A percentile compares a stretch with the other conserved stretches of the same genome.
These are phyloP conservation scores for Arbutus unedo DNA, from an alignment of 148 eudicot species.

Conservation along the genomic window DNA sequence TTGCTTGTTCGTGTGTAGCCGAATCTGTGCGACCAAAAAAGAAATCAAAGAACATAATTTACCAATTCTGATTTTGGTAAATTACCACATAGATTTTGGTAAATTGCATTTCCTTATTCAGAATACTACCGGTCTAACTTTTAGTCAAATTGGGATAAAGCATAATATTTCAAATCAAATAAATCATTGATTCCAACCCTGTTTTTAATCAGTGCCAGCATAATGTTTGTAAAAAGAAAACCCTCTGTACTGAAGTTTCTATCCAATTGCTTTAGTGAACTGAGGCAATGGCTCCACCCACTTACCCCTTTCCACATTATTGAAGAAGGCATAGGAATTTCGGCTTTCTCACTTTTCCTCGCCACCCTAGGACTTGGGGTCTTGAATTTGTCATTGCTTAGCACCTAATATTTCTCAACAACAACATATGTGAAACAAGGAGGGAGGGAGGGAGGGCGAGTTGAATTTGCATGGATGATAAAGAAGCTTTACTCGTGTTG, in stretches of 20 bases:
- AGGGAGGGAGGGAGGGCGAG: too few species aligned
- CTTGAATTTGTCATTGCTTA: conserved; percentile 37
- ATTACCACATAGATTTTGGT: too few species aligned
- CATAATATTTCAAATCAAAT: neutral
- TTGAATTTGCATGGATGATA: too few species aligned
- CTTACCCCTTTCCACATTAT: conserved; percentile 27
- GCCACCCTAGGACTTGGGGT: conserved; percentile 37
- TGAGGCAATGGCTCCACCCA: conserved; percentile 39
- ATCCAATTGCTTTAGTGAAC: conserved; percentile 27
- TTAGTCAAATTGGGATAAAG: too few species aligned
- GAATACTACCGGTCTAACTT: too few species aligned
- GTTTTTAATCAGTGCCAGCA: neutral
- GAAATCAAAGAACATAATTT: too few species aligned
- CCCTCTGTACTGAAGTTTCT: neutral
- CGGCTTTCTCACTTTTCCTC: conserved; percentile 23
- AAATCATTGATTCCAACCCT: neutral
- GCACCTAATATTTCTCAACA: conserved; percentile 17
- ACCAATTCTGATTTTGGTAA: too few species aligned
- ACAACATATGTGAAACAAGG: too few species aligned
- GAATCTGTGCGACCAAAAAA: too few species aligned
- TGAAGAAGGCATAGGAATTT: conserved; percentile 29
- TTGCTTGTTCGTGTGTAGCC: too few species aligned
- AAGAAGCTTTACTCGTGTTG: too few species aligned
- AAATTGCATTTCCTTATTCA: too few species aligned
- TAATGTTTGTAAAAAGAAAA: neutral